phyloP scores from a whole-genome alignment of 495 filamentous ascomycete genomes.

The Rhizodiscina lignyota region DNA sequence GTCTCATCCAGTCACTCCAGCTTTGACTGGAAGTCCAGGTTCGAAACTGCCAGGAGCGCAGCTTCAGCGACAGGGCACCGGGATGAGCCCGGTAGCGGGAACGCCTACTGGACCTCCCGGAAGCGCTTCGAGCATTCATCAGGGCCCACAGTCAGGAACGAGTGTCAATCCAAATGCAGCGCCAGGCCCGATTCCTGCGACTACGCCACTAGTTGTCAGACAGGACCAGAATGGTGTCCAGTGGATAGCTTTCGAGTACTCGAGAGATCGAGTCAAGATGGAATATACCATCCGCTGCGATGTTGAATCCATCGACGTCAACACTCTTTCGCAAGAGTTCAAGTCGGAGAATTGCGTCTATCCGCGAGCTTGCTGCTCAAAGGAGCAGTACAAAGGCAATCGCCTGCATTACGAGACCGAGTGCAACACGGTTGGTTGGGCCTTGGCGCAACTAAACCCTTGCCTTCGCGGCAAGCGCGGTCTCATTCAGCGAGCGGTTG shows the following conservation, averaged over 20 bases:
- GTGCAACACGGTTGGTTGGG: constrained; percentile 97
- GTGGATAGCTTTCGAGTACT: constrained; percentile 99
- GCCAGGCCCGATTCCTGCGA: constrained; percentile 97
- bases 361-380: constrained; percentile 82
- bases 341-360: constrained; percentile 98
- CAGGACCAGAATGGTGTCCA: constrained; percentile 96
- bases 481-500: constrained; percentile 89
- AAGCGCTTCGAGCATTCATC: constrained; percentile 32
- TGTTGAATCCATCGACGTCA: constrained; percentile 88
- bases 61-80: constrained; percentile 39
- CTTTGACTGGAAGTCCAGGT: constrained; percentile 43
- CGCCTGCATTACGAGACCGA: constrained; percentile 92
- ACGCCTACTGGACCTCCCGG: constrained; percentile 33
- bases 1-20: constrained; percentile 32
- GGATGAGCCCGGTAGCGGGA: constrained; percentile 27
- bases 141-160: constrained; percentile 21
- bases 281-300: constrained; percentile 98
- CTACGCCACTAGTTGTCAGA: constrained; percentile 82
- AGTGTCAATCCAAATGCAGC: constrained; percentile 71
- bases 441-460: constrained; percentile 80
- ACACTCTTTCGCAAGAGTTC: constrained; percentile 71
- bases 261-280: constrained; percentile 95
- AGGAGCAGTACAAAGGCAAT: constrained; percentile 92
- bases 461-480: constrained; percentile 83
- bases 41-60: constrained; percentile 41